These are phyloP conservation scores for Pachyrhizus erosus DNA, from an alignment of 306 rosid species.

Conservation along the genomic window DNA sequence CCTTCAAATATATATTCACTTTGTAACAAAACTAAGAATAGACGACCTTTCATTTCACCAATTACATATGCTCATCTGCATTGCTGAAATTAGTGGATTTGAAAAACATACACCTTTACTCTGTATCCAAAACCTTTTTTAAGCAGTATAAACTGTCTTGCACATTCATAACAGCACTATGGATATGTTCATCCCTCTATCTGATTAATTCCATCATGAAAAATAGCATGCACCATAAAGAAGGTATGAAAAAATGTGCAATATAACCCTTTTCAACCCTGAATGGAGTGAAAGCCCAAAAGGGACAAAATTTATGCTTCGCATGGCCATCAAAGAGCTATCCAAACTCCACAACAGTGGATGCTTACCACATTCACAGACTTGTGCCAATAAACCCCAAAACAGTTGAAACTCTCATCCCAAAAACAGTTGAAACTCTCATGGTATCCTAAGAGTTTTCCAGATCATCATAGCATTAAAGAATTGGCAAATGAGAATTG, in stretches of 20 bases:
- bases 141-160: background rate
- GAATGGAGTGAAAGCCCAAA: background rate
- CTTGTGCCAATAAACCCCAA: background rate
- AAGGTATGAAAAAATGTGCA: background rate
- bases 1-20: background rate
- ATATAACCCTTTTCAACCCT: constrained; percentile 7
- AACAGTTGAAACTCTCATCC: background rate
- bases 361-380: background rate
- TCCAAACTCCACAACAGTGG: background rate
- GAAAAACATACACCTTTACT: background rate
- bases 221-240: background rate
- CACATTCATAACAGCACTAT: constrained; percentile 3
- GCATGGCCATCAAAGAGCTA: background rate
- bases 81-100: background rate
- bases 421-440: background rate
- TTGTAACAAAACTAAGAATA: background rate
- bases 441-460: background rate
- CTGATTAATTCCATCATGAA: background rate
- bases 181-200: background rate
- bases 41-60: background rate
- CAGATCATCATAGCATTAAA: background rate
- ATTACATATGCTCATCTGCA: background rate
- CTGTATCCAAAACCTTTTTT: background rate
- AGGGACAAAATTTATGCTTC: background rate
- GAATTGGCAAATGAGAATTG: background rate